A percentile compares a stretch with the other conserved stretches of the same genome.
These are phyloP conservation scores for Beauveria sp. DNA, from an alignment of 2,329 filamentous ascomycete genomes.

Conservation along the genomic window DNA sequence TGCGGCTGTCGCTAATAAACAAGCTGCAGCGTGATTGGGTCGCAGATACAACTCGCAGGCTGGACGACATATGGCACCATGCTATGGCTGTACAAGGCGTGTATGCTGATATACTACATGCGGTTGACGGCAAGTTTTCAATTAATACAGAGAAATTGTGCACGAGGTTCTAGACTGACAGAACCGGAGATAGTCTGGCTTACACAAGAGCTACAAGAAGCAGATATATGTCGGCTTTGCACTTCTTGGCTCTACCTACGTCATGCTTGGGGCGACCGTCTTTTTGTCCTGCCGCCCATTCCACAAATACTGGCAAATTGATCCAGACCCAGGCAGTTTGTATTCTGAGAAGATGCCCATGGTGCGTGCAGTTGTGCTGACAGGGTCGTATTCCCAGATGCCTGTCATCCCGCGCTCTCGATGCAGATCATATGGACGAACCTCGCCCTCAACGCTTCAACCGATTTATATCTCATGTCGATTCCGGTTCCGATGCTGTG, in stretches of 20 bases:
- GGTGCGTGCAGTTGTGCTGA: conserved; percentile 24
- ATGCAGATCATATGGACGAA: conserved; percentile 31
- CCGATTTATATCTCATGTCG: conserved; percentile 32
- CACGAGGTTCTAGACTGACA: conserved; percentile 16
- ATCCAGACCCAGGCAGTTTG: conserved; percentile 33
- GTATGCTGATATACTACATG: conserved; percentile 44
- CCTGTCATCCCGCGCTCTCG: conserved; percentile 32
- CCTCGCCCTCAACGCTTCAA: conserved; percentile 28
- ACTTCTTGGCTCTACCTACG: conserved; percentile 25
- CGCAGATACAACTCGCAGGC: conserved; percentile 45
- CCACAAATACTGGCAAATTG: conserved; percentile 33
- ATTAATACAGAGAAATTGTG: neutral
- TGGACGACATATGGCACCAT: conserved; percentile 42
- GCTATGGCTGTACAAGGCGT: conserved; percentile 45
- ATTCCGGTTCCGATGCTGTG: conserved; percentile 44
- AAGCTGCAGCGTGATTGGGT: conserved; percentile 36
- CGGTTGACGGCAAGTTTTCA: conserved; percentile 34
- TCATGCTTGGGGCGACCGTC: conserved; percentile 24
- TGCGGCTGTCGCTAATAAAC: neutral
- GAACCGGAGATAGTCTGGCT: conserved; percentile 17
- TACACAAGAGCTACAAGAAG: conserved; percentile 20
- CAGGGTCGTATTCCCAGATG: conserved; percentile 31
- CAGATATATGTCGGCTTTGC: conserved; percentile 25
- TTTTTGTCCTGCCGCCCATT: conserved; percentile 29
- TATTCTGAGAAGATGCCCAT: neutral